Base-by-base conservation (phyloP, 305 asterid species). In the Solanum hybrid region DNA sequence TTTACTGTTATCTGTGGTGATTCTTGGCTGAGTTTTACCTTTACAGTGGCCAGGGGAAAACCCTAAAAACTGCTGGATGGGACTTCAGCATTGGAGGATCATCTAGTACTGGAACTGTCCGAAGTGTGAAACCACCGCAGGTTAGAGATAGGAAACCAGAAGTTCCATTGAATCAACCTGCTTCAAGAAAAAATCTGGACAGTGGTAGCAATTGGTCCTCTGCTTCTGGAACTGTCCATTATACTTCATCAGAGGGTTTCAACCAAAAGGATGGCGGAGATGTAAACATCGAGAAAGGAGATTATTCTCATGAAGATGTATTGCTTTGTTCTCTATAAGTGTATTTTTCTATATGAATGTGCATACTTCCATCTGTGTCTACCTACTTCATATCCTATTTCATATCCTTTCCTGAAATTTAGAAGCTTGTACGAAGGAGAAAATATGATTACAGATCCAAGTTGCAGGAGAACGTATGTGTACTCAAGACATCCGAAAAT, bases 1-100 rank as follows among this genome's bases (percentile, higher is more conserved):
- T 89, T 87, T 71, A 88, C 72, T 78, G 75, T 7, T 56, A 60
- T 77, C 86, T 86, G 78, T 85, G 40, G 35, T 88, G 86, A n/a
- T 88, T 89, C 73, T 89, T 89, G 75, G 75, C 96, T 91, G 91
- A 91, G 76, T 88, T 88, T 76, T 85, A 76, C 90, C 86, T 77
- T 89, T 35, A 89, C 94, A 93, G 95, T 92, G 94, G 94, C 91
- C 99, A 96, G 95, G 96, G 92, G 78, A 92, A 90, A 86, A 93
- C 95, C 88, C 86, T 90, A 91, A 93, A 89, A 91, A 94, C 94
- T 93, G 92, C 98, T 72, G 98, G 97, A 92, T 96, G 99, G 99
- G 98, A 97, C 94, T 96, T 96, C 92, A 96, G 98, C 92, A 94
- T 96, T 90, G 96, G 98, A 89, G 98, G 94, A 91, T 92, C 98